Base-by-base conservation (phyloP, 306 rosid species). In the Gynostemma pentaphyllum region DNA sequence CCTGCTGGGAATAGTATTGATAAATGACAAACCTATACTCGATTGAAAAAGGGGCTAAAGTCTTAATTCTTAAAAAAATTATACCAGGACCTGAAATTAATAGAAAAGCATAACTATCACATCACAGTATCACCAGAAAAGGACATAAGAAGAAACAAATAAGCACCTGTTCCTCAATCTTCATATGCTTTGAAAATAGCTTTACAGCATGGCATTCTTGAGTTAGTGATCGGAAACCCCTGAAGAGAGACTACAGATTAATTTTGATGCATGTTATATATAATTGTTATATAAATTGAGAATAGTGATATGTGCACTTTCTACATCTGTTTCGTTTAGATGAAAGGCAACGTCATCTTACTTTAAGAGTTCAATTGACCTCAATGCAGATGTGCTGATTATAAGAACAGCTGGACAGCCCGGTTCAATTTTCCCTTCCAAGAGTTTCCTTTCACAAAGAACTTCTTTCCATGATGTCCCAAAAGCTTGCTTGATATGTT, bases 151-250 rank as follows among this genome's bases (percentile, higher is more conserved):
- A 16, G 37, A 24, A 18, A 27, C 32, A 22, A 23, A 27, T 0
- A 65, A 7, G 30, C 68, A 85, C 98, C 92, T 91, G 98, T 59
- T 88, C 85, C 52, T 86, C 79, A 57, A 88, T 63, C 73, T 92
- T 92, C 82, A 92, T 79, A 71, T 92, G 98, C 82, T 92, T 92
- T 9, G 98, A 79, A 70, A 92, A 92, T 18, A 92, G 77, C 81
- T 92, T 92, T 0, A 56, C 88, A 5, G 95, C 81, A 46, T 37
- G 87, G 51, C 98, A 92, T 37, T 82, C 80, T 69, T 74, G 68
- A 5, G 98, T 88, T 23, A 92, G 29, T 1, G 89, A 76, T 10
- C 83, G 86, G 40, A 92, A 74, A 16, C 94, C 92, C 74, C 95
- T 89, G 15, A 28, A 40, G 45, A 21, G 41, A 21, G 44, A 67